A percentile compares a stretch with the other conserved stretches of the same genome.
Conservation (phyloP, 805 yeast genomes). For the Ogataea salicorniae region DNA sequence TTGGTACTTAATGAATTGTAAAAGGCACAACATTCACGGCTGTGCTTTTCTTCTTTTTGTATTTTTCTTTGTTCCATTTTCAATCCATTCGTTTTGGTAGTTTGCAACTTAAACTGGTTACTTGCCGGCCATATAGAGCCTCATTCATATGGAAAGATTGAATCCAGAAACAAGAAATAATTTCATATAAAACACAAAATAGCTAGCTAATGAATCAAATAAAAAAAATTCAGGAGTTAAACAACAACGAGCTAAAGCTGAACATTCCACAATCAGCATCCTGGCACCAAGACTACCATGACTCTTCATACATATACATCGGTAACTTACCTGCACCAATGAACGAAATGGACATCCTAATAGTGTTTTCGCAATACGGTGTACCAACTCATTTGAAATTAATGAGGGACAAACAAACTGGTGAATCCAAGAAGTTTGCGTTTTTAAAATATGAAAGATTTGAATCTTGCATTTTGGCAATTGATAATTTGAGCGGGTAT, state of each 20-base stretch:
- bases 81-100: too few species aligned
- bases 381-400: slow-evolving; percentile 72
- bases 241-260: slow-evolving; percentile 59
- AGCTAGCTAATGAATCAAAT: slow-evolving; percentile 16
- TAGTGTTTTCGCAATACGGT: slow-evolving; percentile 86
- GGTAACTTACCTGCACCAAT: slow-evolving; percentile 63
- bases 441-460: slow-evolving; percentile 80
- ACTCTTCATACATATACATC: slow-evolving; percentile 72
- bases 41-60: too few species aligned
- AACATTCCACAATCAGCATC: slow-evolving; percentile 61
- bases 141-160: neutral
- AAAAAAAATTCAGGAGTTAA: slow-evolving; percentile 45
- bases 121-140: neutral
- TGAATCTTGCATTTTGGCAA: slow-evolving; percentile 74
- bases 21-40: too few species aligned
- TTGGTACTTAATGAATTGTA: too few species aligned
- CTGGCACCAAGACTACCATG: slow-evolving; percentile 84
- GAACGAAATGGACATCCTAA: slow-evolving; percentile 69
- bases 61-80: too few species aligned
- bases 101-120: too few species aligned
- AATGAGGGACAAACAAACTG: slow-evolving; percentile 59
- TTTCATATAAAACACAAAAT: neutral
- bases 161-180: neutral
- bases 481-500: slow-evolving; percentile 81
- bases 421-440: slow-evolving; percentile 70